These are phyloP conservation scores for Russula griseocarnosa DNA, from an alignment of 768 basidiomycete genomes.

Conservation along the genomic window DNA sequence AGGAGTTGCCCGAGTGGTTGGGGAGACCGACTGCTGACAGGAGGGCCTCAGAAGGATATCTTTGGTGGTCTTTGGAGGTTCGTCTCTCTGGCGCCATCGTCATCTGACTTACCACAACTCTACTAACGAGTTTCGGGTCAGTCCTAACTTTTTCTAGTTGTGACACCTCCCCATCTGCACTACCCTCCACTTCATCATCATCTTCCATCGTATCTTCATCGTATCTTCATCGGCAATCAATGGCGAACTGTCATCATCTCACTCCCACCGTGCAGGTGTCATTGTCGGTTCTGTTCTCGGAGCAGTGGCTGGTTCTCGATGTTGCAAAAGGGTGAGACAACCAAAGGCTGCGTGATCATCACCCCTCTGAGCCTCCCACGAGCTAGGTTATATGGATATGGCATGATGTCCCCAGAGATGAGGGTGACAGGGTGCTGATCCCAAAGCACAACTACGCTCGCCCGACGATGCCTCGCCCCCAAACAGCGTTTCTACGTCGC, in stretches of 20 bases:
- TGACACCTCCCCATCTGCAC: conserved; percentile 21
- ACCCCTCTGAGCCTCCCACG: neutral
- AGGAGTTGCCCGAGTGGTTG: too few relatives aligned
- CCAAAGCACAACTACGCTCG: too few relatives aligned
- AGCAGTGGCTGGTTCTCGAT: conserved; percentile 21
- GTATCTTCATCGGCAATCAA: neutral
- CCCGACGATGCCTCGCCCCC: too few relatives aligned
- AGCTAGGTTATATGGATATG: conserved; percentile 28
- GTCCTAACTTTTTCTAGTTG: conserved; percentile 29
- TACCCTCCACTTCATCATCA: conserved; percentile 15
- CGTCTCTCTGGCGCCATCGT: conserved; percentile 44
- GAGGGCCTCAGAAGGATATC: too few relatives aligned
- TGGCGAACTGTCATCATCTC: conserved; percentile 7
- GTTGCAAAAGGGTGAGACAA: conserved; percentile 37
- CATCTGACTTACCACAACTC: conserved; percentile 32
- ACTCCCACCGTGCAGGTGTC: conserved; percentile 3
- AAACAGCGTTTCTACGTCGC: too few relatives aligned
- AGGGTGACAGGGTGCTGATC: too few relatives aligned
- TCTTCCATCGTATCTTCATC: conserved; percentile 5
- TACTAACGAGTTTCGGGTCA: conserved; percentile 29
- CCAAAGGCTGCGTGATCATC: neutral
- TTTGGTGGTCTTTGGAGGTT: conserved; percentile 73
- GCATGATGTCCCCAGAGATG: conserved; percentile 18
- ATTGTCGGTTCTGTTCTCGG: conserved; percentile 28
- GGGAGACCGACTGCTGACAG: too few relatives aligned